Evolutionary conservation across 768 basidiomycete genomes (phyloP).

Genomic region (Chlorophyllum brunneum): DNA sequence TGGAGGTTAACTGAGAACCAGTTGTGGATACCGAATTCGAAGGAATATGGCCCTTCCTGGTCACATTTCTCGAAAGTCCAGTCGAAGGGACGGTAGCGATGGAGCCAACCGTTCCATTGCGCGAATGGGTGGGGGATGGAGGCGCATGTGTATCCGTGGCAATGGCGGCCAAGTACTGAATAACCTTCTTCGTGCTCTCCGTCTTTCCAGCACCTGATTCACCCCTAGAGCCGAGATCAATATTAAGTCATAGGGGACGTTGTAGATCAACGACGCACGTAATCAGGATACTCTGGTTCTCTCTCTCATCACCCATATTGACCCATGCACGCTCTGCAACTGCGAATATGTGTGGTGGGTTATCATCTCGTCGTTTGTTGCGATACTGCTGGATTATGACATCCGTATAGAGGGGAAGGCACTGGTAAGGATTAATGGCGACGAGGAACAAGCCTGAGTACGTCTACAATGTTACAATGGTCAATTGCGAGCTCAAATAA

Average conservation of each 20-base stretch:
- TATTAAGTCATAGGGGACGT: conserved; percentile 11
- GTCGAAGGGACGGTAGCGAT: conserved; percentile 56
- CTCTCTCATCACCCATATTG: conserved; percentile 95
- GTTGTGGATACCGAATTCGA: conserved; percentile 42
- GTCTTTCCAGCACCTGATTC: conserved; percentile 99
- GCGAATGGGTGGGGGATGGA: conserved; percentile 56
- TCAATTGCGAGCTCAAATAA: not conserved
- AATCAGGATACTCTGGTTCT: conserved; percentile 97
- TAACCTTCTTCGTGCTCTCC: conserved; percentile 98
- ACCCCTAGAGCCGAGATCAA: conserved; percentile 50
- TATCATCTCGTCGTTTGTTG: conserved; percentile 83
- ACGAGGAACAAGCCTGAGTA: conserved; percentile 97
- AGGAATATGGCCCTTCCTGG: conserved; percentile 49
- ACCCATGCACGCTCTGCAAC: conserved; percentile 98
- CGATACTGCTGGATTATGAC: conserved; percentile 88
- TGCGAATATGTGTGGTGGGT: conserved; percentile 94
- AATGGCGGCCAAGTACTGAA: conserved; percentile 97
- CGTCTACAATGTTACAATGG: conserved; percentile 48
- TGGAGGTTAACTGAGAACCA: conserved; percentile 48
- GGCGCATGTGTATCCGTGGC: conserved; percentile 74
- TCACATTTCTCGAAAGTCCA: conserved; percentile 66
- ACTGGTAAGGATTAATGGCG: conserved; percentile 96
- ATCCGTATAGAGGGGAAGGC: conserved; percentile 87
- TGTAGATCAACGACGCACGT: conserved; percentile 58
- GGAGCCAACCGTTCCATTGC: conserved; percentile 56